These are phyloP conservation scores for Ustulina deusta DNA, from an alignment of 2,329 filamentous ascomycete genomes.

Conservation along the genomic window DNA sequence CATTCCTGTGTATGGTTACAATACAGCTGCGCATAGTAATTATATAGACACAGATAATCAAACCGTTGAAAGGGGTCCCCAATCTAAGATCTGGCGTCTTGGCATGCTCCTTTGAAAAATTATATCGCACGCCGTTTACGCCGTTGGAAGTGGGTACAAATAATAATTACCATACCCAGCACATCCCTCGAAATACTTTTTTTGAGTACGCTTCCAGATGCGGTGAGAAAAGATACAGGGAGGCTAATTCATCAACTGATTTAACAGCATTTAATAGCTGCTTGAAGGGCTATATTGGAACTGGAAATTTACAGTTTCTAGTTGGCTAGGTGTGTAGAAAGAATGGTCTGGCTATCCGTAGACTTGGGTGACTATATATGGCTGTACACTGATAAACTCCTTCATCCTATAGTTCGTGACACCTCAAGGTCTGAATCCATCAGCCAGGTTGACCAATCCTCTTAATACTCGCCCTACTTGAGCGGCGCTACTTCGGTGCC, in stretches of 20 bases:
- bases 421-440: not conserved
- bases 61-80: conserved; percentile 12
- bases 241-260: no score
- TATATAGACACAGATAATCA: conserved; percentile 17
- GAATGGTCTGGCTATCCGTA: not conserved
- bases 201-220: not conserved
- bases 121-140: no score
- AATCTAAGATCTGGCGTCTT: conserved; percentile 19
- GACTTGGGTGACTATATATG: not conserved
- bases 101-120: conserved; percentile 19
- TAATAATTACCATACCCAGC: not conserved
- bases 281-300: no score
- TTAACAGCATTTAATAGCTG: no score
- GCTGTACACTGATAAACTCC: not conserved
- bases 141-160: conserved; percentile 1
- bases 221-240: no score
- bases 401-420: not conserved
- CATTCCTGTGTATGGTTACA: conserved; percentile 1
- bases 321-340: not conserved
- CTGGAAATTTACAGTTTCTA: no score
- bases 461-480: no score
- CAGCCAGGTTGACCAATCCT: not conserved
- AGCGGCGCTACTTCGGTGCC: no score
- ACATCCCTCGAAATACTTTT: no score
- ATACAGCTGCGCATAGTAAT: conserved; percentile 11